A percentile compares a stretch with the other conserved stretches of the same genome.
Conservation (phyloP, 2,329 filamentous ascomycete genomes). For the Aureobasidium sp. region DNA sequence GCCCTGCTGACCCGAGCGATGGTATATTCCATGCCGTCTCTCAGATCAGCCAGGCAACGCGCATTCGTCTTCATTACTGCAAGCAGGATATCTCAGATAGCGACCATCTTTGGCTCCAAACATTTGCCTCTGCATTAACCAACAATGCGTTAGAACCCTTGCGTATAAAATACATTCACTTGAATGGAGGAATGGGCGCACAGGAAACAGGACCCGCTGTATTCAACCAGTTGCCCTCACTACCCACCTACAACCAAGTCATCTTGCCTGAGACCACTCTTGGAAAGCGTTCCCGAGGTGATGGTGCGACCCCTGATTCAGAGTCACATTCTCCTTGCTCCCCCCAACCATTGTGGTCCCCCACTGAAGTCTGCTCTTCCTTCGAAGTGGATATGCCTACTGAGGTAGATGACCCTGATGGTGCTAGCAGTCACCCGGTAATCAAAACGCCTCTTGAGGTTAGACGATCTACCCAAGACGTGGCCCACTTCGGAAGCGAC, state of each 20-base stretch:
- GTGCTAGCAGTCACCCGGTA: neutral
- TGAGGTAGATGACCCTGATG: neutral
- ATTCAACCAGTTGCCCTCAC: neutral
- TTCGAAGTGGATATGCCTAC: neutral
- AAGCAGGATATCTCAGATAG: neutral
- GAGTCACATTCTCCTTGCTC: neutral
- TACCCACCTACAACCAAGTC: constrained; percentile 2
- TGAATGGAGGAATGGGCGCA: neutral
- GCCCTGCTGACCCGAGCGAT: neutral
- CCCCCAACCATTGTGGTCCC: neutral
- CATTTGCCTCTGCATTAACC: neutral
- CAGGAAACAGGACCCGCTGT: neutral
- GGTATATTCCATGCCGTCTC: neutral
- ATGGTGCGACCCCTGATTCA: neutral
- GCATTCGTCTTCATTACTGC: neutral
- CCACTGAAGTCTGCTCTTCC: constrained; percentile 6
- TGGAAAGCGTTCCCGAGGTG: neutral
- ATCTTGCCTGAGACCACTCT: neutral
- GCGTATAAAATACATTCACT: neutral
- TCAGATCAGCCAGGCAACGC: neutral
- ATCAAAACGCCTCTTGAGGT: neutral
- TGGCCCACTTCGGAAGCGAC: neutral
- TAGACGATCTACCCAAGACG: neutral
- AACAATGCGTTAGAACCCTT: neutral
- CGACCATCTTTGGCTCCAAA: neutral